Conservation (phyloP, 192 early-diverging fungal genomes). For the Phlyctochytrium arcticum region DNA sequence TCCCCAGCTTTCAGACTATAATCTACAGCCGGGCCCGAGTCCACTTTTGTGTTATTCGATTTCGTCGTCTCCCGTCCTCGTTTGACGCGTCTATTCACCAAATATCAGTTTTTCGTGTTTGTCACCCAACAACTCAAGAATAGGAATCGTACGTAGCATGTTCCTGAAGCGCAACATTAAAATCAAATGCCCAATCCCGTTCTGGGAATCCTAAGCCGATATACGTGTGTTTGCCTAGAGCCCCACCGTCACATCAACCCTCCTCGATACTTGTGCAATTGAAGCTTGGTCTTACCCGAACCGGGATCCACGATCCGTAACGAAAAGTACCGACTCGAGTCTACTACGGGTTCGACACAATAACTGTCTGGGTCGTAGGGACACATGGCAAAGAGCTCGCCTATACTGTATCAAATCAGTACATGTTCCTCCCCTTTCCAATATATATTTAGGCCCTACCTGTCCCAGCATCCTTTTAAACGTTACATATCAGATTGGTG, state of each 20-base stretch:
- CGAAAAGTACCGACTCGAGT: constrained; percentile 86
- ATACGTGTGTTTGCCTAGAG: constrained; percentile 69
- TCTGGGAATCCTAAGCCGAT: constrained; percentile 84
- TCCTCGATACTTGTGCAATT: too few relatives aligned
- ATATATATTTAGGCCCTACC: background rate
- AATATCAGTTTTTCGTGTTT: background rate
- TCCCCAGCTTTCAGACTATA: constrained; percentile 78
- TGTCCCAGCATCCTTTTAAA: too few relatives aligned
- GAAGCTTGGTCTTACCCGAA: too few relatives aligned
- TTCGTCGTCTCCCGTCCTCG: background rate
- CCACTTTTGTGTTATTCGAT: background rate
- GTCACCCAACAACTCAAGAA: background rate
- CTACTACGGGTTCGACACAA: constrained; percentile 73
- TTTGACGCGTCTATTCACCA: background rate
- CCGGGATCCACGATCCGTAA: constrained; percentile 62
- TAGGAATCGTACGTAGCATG: constrained; percentile 52
- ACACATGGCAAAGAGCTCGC: constrained; percentile 79
- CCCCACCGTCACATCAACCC: too few relatives aligned
- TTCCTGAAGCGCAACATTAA: constrained; percentile 86
- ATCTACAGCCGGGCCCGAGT: constrained; percentile 57
- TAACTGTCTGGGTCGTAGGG: constrained; percentile 66
- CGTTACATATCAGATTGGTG: too few relatives aligned
- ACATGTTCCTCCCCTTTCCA: background rate
- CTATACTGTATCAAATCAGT: constrained; percentile 9
- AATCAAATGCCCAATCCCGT: constrained; percentile 79